Conservation (phyloP, 1,284 basidiomycete genomes). For the Vanrija humicola region DNA sequence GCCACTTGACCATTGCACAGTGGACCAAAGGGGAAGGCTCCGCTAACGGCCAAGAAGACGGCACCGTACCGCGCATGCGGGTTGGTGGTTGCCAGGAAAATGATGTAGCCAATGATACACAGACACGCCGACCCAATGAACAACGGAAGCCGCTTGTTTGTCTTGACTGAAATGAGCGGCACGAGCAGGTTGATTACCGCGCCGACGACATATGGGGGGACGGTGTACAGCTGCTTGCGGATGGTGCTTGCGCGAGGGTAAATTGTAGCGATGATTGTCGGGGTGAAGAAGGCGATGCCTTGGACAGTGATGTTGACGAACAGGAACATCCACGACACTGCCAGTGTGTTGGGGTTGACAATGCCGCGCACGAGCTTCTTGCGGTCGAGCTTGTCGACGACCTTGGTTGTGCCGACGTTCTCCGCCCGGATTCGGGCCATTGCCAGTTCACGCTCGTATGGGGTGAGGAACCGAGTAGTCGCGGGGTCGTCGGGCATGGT, state of each 20-base stretch:
- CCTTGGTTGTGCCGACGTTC: slow-evolving; percentile 22
- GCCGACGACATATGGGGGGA: slow-evolving; percentile 43
- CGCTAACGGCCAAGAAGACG: slow-evolving; percentile 11
- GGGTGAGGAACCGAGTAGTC: slow-evolving; percentile 23
- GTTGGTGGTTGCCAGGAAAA: slow-evolving; percentile 24
- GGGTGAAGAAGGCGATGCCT: slow-evolving; percentile 30
- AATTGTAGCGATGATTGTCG: slow-evolving; percentile 27
- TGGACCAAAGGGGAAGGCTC: slow-evolving; percentile 12
- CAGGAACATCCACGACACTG: slow-evolving; percentile 40
- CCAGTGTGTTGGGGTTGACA: slow-evolving; percentile 24
- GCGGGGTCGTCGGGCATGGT: slow-evolving; percentile 27
- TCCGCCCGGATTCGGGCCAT: slow-evolving; percentile 25
- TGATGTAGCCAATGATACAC: slow-evolving; percentile 36
- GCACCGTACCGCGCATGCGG: slow-evolving; percentile 11
- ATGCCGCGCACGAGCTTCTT: slow-evolving; percentile 14
- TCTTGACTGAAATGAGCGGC: slow-evolving; percentile 38
- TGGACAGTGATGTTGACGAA: slow-evolving; percentile 43
- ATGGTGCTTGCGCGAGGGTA: slow-evolving; percentile 25
- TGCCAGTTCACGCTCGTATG: slow-evolving; percentile 25
- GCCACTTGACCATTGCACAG: slow-evolving; percentile 10
- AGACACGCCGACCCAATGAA: slow-evolving; percentile 30
- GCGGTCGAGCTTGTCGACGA: slow-evolving; percentile 10
- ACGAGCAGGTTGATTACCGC: slow-evolving; percentile 28
- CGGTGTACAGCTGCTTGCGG: slow-evolving; percentile 40
- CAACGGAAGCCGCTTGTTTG: slow-evolving; percentile 32